Evolutionary conservation across 2,329 filamentous ascomycete species (phyloP).

Genomic region (Exophiala bonariae): DNA sequence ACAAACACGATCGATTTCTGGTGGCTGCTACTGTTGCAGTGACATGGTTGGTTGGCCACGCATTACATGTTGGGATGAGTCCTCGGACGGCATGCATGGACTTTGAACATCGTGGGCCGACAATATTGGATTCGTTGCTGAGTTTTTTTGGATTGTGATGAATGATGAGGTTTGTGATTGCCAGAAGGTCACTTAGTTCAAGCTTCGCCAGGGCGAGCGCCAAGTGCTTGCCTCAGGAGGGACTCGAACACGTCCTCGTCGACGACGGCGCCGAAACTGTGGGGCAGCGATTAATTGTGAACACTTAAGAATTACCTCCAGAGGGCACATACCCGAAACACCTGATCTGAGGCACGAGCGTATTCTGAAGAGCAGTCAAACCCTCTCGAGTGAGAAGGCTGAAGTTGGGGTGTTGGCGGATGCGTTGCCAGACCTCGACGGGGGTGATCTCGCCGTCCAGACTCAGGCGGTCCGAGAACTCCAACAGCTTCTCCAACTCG

Average conservation of each 20-base stretch:
- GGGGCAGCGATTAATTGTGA: neutral
- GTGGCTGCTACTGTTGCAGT: too few relatives aligned
- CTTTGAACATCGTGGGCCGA: too few relatives aligned
- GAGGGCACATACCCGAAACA: constrained; percentile 39
- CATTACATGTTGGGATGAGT: too few relatives aligned
- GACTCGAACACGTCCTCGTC: constrained; percentile 19
- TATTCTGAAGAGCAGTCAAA: constrained; percentile 31
- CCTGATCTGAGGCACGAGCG: constrained; percentile 34
- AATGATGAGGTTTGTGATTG: too few relatives aligned
- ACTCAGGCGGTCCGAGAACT: constrained; percentile 26
- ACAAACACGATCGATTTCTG: too few relatives aligned
- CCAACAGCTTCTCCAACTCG: constrained; percentile 31
- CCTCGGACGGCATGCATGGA: too few relatives aligned
- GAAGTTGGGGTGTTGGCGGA: constrained; percentile 36
- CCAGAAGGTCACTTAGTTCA: too few relatives aligned
- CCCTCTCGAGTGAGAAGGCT: constrained; percentile 30
- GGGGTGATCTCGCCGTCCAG: constrained; percentile 40
- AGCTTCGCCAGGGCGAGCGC: neutral
- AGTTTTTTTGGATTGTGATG: too few relatives aligned
- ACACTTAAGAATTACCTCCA: neutral
- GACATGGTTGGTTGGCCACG: too few relatives aligned
- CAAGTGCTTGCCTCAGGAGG: neutral
- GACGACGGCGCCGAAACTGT: constrained; percentile 28
- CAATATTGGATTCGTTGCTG: too few relatives aligned
- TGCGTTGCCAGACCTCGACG: constrained; percentile 40